Evolutionary conservation across 306 rosid species (phyloP), one percentile per base, ranked within the genome.

Genomic region (Macrotyloma uniflorum): DNA sequence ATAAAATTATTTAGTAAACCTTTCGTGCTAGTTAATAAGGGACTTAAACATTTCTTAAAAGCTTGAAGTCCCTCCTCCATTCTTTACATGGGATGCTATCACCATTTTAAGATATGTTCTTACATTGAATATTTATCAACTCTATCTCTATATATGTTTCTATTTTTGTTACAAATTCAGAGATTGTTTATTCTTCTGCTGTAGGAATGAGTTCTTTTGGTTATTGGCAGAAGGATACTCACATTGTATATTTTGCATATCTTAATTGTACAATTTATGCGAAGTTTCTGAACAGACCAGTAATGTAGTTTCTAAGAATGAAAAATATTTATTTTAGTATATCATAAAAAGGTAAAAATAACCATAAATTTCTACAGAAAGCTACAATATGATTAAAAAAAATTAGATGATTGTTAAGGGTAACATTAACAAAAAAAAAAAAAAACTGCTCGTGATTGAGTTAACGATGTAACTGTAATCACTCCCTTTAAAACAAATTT

Each of bases 391-490:
- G 23, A 40, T 50, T 40, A 1, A 51, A 8, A 64, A 12, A 8
- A 62, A 49, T 72, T 26, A 18, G 65, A 47, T 43, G 70, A 55
- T 45, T 45, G 76, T 59, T 67, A 73, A 72, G 18, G 11, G 75
- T 43, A 54, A 36, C 42, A 36, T 32, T 64, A 64, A 51, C 4
- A 4, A 30, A 24, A 57, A n/a, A n/a, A 64, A 51, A 0, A 4
- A 30, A 24, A 51, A 20, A 58, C 4, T 74, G 47, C 1, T 3
- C 42, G 58, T 58, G 63, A 66, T 33, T 62, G 49, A 26, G 57
- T 51, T n/a, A 30, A 80, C 61, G 24, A 32, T 63, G 20, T 18
- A 50, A 72, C 67, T 18, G 58, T 49, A 49, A 64, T 42, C 0
- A 1, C 42, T 40, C 20, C 6, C 14, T 23, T 18, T 50, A 18